Percentiles rank a stretch among this genome's conserved stretches.
These are phyloP conservation scores for Alternaria longipes DNA, from an alignment of 2,329 filamentous ascomycete species.

Conservation along the genomic window DNA sequence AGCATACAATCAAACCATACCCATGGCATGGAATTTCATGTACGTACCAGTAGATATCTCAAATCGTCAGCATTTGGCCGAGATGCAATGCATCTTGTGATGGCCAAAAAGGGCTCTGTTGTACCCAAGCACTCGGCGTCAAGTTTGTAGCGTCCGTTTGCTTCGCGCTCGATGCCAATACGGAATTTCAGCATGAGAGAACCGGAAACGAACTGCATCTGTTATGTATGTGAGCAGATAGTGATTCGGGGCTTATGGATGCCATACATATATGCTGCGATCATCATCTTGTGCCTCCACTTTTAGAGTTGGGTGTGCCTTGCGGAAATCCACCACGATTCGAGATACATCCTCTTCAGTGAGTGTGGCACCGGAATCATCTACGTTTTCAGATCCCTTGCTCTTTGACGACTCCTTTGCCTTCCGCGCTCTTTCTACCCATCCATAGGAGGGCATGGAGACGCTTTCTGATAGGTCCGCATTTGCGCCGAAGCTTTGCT, in stretches of 20 bases:
- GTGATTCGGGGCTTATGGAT: no score
- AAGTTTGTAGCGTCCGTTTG: constrained; percentile 37
- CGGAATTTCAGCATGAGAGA: constrained; percentile 38
- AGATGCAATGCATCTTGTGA: constrained; percentile 48
- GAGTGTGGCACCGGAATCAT: constrained; percentile 21
- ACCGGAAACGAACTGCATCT: constrained; percentile 42
- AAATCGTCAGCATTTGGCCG: constrained; percentile 45
- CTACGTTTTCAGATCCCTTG: constrained; percentile 14
- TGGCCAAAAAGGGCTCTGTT: constrained; percentile 36
- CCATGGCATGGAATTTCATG: neutral
- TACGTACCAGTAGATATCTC: constrained; percentile 46
- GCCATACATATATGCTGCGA: constrained; percentile 37
- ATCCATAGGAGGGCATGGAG: constrained; percentile 51
- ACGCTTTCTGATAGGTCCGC: constrained; percentile 49
- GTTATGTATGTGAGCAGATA: constrained; percentile 10
- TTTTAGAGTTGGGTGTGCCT: constrained; percentile 39
- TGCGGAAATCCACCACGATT: constrained; percentile 38
- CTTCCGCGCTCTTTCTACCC: constrained; percentile 43
- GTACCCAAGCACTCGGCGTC: constrained; percentile 45
- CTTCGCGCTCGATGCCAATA: constrained; percentile 38
- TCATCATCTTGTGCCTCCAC: constrained; percentile 37
- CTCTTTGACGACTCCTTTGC: constrained; percentile 28
- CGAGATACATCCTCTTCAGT: constrained; percentile 33
- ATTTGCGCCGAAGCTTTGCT: constrained; percentile 49
- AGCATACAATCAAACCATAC: constrained; percentile 17